phyloP scores from a whole-genome alignment of 495 filamentous ascomycete species.

The Neurospora sp. region DNA sequence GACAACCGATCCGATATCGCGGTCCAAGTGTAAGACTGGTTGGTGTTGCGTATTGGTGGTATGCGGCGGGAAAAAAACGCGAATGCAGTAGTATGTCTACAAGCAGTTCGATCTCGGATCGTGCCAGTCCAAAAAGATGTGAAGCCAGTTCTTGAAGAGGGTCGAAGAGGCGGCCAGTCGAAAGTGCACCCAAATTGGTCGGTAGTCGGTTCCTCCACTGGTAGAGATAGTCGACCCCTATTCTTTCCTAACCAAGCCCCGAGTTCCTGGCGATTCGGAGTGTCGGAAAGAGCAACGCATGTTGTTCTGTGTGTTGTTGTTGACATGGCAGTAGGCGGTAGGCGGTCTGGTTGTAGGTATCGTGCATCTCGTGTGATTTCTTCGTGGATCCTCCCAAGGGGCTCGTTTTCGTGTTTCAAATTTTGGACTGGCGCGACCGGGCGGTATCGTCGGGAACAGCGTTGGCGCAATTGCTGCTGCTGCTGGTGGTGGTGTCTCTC shows the following conservation, averaged over 20 bases:
- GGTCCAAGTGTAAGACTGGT: neutral
- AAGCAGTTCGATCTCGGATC: conserved; percentile 4
- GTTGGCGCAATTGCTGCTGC: neutral
- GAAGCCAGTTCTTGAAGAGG: neutral
- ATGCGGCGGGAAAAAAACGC: conserved; percentile 4
- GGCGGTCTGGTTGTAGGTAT: neutral
- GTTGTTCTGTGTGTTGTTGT: neutral
- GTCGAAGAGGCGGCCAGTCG: neutral
- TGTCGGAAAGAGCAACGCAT: neutral
- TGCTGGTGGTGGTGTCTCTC: neutral
- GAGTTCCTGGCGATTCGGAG: neutral
- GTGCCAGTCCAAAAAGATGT: conserved; percentile 16
- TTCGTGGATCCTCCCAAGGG: neutral
- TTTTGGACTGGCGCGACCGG: neutral
- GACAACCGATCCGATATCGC: neutral
- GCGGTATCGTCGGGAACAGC: neutral
- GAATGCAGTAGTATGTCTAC: conserved; percentile 15
- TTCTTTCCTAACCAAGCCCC: neutral
- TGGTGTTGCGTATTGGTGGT: neutral
- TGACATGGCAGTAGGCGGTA: neutral
- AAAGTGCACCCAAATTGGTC: neutral
- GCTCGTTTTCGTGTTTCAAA: neutral
- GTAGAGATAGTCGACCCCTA: neutral
- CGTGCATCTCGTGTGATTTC: neutral
- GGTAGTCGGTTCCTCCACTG: neutral